Base-by-base conservation (phyloP, 345 rosid genomes). In the Lagerstroemia speciosa region DNA sequence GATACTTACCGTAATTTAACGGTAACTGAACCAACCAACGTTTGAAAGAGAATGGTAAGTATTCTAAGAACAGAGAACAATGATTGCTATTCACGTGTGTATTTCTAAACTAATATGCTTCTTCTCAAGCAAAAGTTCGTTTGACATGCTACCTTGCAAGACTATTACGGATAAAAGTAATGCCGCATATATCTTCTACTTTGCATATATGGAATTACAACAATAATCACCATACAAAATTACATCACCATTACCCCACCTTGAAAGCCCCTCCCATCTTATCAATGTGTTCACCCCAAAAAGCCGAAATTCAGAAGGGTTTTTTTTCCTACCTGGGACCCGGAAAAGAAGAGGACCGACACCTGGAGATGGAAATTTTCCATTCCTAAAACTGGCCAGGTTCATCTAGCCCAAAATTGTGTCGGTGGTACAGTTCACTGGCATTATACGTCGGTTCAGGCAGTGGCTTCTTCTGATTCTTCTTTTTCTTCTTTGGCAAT, bases 401-500 rank as follows among this genome's bases (percentile, higher is more conserved):
- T 8, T 15, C 66, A 8, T 34, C 17, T 40, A 38, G 50, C 50
- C 31, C 50, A 65, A 65, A 24, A 40, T 26, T 65, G 31, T 65
- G 32, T 65, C 40, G 50, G 33, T 52, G 58, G 58, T 52, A 52
- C 11, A 29, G 58, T 24, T n/a, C 58, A 24, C 24, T 52, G 29
- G 11, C 24, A 48, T 5, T n/a, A 53, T 53, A 53, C 29, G 24
- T 26, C n/a, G 8, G 61, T 53, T 53, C 30, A 53, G n/a, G 53
- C 24, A 8, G 3, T 16, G n/a, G 3, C 5, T 19, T 48, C 65
- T 31, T 36, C 38, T 27, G 27, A 34, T 38, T 37, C 48, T 37
- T 65, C 67, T n/a, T 37, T 16, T 65, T 65, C 67, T 65, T 65
- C 67, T 65, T 40, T 26, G 67, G 67, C 31, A 40, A 24, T 15